These are phyloP conservation scores for Fusarium haematococcum DNA, from an alignment of 2,329 filamentous ascomycete species.

Conservation along the genomic window DNA sequence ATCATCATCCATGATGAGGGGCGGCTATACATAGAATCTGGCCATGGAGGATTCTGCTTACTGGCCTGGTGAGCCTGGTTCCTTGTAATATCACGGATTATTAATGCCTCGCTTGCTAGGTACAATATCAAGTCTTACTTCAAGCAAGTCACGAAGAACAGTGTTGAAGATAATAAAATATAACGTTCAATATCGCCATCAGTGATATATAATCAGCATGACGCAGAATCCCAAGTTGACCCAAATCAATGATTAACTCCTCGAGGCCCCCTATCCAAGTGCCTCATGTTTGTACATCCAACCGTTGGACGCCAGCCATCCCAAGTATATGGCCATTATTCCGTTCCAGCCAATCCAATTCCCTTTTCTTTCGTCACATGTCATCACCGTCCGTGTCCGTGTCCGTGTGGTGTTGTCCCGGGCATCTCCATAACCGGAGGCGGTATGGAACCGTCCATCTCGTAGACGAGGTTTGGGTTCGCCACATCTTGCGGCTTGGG, in stretches of 20 bases:
- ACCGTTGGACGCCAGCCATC: background rate
- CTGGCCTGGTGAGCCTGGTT: background rate
- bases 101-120: background rate
- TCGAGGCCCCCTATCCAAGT: background rate
- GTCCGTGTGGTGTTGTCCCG: constrained; percentile 10
- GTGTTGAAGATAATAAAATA: background rate
- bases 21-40: background rate
- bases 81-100: background rate
- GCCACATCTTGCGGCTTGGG: constrained; percentile 13
- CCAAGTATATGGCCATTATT: constrained; percentile 5
- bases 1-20: background rate
- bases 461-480: constrained; percentile 21
- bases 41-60: background rate
- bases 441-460: constrained; percentile 41
- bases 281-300: constrained; percentile 15
- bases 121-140: background rate
- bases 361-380: background rate
- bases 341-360: background rate
- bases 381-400: background rate
- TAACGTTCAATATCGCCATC: constrained; percentile 16
- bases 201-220: constrained; percentile 1
- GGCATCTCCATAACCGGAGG: constrained; percentile 29
- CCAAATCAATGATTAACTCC: constrained; percentile 20
- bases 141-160: background rate
- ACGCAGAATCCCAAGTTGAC: background rate